Conservation (phyloP, 306 rosid genomes). For the Cajanus cajan region DNA sequence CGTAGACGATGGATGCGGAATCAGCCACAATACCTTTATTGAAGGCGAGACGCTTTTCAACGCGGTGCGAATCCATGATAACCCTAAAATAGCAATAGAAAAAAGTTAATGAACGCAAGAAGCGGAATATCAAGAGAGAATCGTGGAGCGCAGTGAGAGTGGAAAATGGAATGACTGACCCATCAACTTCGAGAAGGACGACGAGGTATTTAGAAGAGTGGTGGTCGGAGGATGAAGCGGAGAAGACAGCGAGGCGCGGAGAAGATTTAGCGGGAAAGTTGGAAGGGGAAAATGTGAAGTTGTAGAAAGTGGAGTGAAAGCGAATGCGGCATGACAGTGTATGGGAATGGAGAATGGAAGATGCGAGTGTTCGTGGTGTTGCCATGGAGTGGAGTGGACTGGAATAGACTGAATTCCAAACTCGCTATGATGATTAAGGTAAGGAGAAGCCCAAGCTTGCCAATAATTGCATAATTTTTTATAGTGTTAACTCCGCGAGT, state of each 20-base stretch:
- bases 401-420: too few species aligned
- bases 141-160: background rate
- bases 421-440: too few species aligned
- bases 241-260: conserved; percentile 42
- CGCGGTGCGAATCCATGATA: conserved; percentile 73
- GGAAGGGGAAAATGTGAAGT: conserved; percentile 10
- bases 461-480: too few species aligned
- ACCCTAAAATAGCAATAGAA: conserved; percentile 55
- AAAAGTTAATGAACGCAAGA: background rate
- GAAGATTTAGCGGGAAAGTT: conserved; percentile 40
- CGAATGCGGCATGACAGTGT: background rate
- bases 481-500: too few species aligned
- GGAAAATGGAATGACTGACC: conserved; percentile 41
- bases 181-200: conserved; percentile 88
- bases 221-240: too few species aligned
- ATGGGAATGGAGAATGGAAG: conserved; percentile 8
- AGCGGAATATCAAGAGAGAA: background rate
- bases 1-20: too few species aligned
- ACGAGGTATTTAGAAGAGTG: conserved; percentile 55
- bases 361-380: too few species aligned
- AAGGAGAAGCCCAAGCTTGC: too few species aligned
- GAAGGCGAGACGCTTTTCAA: conserved; percentile 74
- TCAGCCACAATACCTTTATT: conserved; percentile 59
- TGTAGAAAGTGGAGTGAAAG: conserved; percentile 4
- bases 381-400: too few species aligned